phyloP scores from a whole-genome alignment of 352 stramenopile genomes.

The Phytophthora quininea region DNA sequence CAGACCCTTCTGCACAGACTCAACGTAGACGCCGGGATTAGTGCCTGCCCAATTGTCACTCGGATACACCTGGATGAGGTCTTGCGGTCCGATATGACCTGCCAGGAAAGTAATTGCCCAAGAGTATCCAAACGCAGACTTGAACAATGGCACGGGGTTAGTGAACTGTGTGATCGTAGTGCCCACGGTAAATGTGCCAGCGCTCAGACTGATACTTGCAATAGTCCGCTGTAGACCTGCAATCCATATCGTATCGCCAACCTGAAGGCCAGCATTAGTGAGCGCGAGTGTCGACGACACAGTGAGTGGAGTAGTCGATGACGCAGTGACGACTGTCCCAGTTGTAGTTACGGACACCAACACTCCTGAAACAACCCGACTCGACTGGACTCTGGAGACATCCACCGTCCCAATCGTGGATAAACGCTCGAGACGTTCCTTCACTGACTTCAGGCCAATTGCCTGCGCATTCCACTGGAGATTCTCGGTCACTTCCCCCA shows the following conservation, averaged over 20 bases:
- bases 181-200: constrained; percentile 14
- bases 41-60: constrained; percentile 94
- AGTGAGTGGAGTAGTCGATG: constrained; percentile 15
- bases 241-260: constrained; percentile 60
- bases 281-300: constrained; percentile 33
- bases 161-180: constrained; percentile 18
- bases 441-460: constrained; percentile 66
- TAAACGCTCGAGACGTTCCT: constrained; percentile 68
- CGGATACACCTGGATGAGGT: constrained; percentile 80
- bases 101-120: constrained; percentile 82
- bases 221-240: constrained; percentile 51
- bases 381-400: constrained; percentile 53
- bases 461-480: constrained; percentile 69
- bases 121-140: constrained; percentile 64
- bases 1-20: constrained; percentile 82
- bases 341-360: constrained; percentile 32
- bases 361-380: constrained; percentile 58
- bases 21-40: constrained; percentile 90
- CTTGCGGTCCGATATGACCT: constrained; percentile 85
- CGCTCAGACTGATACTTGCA: neutral
- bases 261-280: constrained; percentile 20
- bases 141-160: constrained; percentile 68
- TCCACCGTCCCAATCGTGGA: constrained; percentile 69
- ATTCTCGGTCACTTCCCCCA: constrained; percentile 68
- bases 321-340: constrained; percentile 38